phyloP scores from a whole-genome alignment of 495 filamentous ascomycete species.

The Clavariopsis aquatica region DNA sequence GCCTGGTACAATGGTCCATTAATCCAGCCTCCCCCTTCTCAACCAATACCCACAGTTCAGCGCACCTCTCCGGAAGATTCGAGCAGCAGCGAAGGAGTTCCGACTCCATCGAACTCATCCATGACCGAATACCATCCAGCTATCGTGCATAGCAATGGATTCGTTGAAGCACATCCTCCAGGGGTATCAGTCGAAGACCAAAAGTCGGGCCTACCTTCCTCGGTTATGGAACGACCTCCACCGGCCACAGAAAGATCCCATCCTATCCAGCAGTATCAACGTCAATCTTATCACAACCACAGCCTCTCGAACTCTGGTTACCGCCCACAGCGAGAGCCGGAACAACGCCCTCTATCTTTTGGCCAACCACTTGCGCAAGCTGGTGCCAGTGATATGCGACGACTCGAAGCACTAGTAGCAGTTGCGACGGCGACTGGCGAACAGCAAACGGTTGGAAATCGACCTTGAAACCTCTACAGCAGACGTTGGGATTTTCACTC shows the following conservation, averaged over 20 bases:
- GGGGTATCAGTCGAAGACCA: conserved; percentile 41
- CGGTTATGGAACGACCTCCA: conserved; percentile 36
- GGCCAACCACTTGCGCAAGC: conserved; percentile 31
- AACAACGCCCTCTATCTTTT: conserved; percentile 35
- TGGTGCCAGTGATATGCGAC: conserved; percentile 59
- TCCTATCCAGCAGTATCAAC: conserved; percentile 19
- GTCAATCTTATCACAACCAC: conserved; percentile 16
- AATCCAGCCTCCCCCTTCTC: conserved; percentile 13
- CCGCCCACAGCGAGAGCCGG: conserved; percentile 40
- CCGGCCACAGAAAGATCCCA: conserved; percentile 35
- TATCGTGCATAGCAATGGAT: conserved; percentile 65
- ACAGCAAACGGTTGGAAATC: conserved; percentile 53
- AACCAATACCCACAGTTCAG: conserved; percentile 38
- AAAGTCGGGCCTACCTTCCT: conserved; percentile 51
- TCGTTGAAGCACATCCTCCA: conserved; percentile 55
- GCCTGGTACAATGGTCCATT: conserved; percentile 69
- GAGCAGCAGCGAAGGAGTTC: conserved; percentile 69
- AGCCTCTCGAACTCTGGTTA: conserved; percentile 32
- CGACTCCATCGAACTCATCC: conserved; percentile 61
- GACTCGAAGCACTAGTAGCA: conserved; percentile 82
- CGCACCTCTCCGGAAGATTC: conserved; percentile 72
- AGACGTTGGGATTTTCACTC: background rate
- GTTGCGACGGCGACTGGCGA: conserved; percentile 89
- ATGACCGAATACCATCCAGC: conserved; percentile 64
- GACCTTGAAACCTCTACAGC: conserved; percentile 23